Base-by-base conservation (phyloP, 2,329 filamentous ascomycete genomes). In the Huntiella bhutanensis region DNA sequence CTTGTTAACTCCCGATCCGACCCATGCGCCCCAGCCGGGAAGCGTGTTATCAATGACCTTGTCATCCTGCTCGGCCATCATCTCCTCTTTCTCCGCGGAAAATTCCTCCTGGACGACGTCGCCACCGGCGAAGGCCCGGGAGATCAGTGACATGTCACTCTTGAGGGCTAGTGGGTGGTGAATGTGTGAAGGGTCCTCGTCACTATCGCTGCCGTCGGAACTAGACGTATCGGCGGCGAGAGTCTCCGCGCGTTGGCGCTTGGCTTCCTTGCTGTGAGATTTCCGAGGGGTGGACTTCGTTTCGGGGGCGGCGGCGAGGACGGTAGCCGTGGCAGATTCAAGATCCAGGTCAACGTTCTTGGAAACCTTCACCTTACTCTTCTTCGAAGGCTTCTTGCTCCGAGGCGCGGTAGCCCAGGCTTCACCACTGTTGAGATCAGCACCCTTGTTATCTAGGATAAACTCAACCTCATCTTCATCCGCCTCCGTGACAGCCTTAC, bases 1-100 rank as follows among this genome's bases (percentile, higher is more conserved):
- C 54, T 75, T 78, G 60, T 75, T 80, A 52, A 95, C 68, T 13
- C 87, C 88, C 12, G 82, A 77, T 51, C 91, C 91, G 4, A 82
- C 73, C 91, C 91, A 95, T 56, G 71, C 78, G 53, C 91, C 91
- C 91, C 91, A 98, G 40, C 91, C 91, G 0, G 86, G 86, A 4
- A 98, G 70, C n/a, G 82, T 82, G 53, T 80, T 81, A 58, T 88
- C 85, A 28, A 86, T 64, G 47, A 84, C 66, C 61, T 91, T 81
- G 57, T 92, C 82, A 53, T 82, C 85, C 60, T 95, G 86, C 13
- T 83, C 82, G 28, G 74, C 70, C 13, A 76, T 73, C 1, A 73
- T 67, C 43, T 75, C 73, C 12, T 69, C 70, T 64, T 96, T 96
- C 58, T 96, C 87, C 34, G 70, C 70, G 48, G 75, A 73, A 57